These are phyloP conservation scores for Colletotrichum lindemuthianum DNA, from an alignment of 2,329 filamentous ascomycete species.

Conservation along the genomic window DNA sequence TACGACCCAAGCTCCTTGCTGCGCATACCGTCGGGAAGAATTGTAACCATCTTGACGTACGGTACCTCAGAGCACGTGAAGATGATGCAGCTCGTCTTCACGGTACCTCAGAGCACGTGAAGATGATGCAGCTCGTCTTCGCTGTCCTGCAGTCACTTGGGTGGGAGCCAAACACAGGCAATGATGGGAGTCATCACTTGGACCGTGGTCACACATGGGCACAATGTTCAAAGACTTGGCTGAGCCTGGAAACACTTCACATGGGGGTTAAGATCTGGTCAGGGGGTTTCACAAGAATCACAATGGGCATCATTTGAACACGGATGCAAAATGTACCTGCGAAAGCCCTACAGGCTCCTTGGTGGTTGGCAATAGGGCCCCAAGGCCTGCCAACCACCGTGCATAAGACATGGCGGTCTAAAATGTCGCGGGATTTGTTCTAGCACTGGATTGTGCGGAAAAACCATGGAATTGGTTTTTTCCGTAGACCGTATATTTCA, in stretches of 20 bases:
- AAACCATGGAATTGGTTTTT: neutral
- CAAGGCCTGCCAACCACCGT: constrained; percentile 2
- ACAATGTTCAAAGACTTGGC: neutral
- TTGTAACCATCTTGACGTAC: too few species aligned
- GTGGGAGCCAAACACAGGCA: neutral
- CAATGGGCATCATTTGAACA: constrained; percentile 9
- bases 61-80: too few species aligned
- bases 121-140: too few species aligned
- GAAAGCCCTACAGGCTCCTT: too few species aligned
- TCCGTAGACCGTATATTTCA: neutral
- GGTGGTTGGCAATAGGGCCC: constrained; percentile 1
- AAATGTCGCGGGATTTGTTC: neutral
- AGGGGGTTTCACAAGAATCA: too few species aligned
- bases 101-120: too few species aligned
- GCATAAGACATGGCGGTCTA: neutral
- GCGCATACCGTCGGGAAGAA: too few species aligned
- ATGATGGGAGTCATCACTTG: neutral
- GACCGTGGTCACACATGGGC: too few species aligned
- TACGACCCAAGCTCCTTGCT: too few species aligned
- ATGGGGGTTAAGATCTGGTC: constrained; percentile 1
- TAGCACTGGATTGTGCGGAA: constrained; percentile 1
- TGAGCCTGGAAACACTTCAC: constrained; percentile 7
- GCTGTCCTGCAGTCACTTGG: too few species aligned
- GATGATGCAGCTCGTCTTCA: too few species aligned
- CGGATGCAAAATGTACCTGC: too few species aligned